A percentile compares a stretch with the other conserved stretches of the same genome.
Evolutionary conservation across 495 filamentous ascomycete genomes (phyloP).

Genomic region (Lichenothelia convexa): DNA sequence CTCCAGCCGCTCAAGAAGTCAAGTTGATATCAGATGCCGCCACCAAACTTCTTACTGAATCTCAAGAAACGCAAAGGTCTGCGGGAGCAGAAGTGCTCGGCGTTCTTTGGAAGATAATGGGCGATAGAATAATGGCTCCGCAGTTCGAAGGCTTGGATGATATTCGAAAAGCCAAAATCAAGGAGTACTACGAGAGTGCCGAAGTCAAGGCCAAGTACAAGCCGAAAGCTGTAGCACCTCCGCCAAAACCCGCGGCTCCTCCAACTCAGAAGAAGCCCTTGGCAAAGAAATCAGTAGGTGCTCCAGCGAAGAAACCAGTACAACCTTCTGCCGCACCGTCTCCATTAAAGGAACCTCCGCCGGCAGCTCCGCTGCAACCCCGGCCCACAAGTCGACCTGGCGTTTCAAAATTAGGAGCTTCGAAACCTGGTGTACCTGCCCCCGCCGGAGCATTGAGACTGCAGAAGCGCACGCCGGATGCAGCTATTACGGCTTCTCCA

Average conservation of each 20-base stretch:
- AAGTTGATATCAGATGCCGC: constrained; percentile 69
- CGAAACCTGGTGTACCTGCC: constrained; percentile 51
- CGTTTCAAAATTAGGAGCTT: constrained; percentile 41
- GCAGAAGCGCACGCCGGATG: constrained; percentile 34
- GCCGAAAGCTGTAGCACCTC: constrained; percentile 61
- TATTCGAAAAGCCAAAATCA: constrained; percentile 87
- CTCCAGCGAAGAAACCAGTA: constrained; percentile 31
- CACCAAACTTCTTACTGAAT: constrained; percentile 79
- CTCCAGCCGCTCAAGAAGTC: constrained; percentile 65
- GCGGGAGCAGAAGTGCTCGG: constrained; percentile 84
- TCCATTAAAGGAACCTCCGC: constrained; percentile 27
- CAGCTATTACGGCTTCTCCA: constrained; percentile 24
- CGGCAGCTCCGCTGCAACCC: constrained; percentile 35
- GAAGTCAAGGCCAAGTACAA: constrained; percentile 96
- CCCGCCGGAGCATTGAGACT: constrained; percentile 8
- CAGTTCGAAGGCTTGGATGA: constrained; percentile 93
- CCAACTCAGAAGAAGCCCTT: constrained; percentile 24
- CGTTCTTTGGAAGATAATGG: constrained; percentile 96
- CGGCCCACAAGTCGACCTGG: constrained; percentile 39
- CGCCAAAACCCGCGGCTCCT: constrained; percentile 35
- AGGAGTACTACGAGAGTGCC: constrained; percentile 81
- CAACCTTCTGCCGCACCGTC: constrained; percentile 31
- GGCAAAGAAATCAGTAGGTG: constrained; percentile 11
- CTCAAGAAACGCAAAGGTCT: constrained; percentile 63
- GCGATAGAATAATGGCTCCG: constrained; percentile 88